Conservation (phyloP, 202 grass and related monocot species). For the Dendrocalamus latiflorus region DNA sequence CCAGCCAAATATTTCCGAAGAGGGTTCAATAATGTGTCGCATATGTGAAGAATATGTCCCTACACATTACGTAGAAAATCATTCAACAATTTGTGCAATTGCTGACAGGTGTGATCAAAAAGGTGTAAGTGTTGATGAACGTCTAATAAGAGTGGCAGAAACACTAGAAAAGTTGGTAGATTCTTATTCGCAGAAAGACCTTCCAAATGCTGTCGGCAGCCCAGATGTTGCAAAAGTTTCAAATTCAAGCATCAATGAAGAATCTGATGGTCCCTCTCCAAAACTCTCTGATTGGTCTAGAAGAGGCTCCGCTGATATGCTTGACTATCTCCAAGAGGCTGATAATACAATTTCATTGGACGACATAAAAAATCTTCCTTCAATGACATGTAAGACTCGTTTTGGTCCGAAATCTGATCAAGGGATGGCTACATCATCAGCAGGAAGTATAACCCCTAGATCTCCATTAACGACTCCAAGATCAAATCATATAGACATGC, state of each 20-base stretch:
- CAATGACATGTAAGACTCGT: slow-evolving; percentile 95
- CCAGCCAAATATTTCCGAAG: slow-evolving; percentile 91
- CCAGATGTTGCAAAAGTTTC: slow-evolving; percentile 69
- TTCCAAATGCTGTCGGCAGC: slow-evolving; percentile 43
- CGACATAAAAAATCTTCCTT: slow-evolving; percentile 81
- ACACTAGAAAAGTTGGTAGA: slow-evolving; percentile 86
- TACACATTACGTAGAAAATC: slow-evolving; percentile 87
- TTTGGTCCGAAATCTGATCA: slow-evolving; percentile 96
- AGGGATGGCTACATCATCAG: slow-evolving; percentile 94
- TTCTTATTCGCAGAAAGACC: slow-evolving; percentile 76
- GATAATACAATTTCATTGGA: slow-evolving; percentile 81
- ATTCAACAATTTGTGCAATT: slow-evolving; percentile 84
- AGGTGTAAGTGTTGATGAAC: slow-evolving; percentile 90
- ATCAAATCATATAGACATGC: slow-evolving; percentile 85
- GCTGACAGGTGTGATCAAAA: slow-evolving; percentile 97
- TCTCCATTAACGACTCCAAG: slow-evolving; percentile 90
- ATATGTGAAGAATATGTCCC: slow-evolving; percentile 99
- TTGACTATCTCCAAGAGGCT: slow-evolving; percentile 81
- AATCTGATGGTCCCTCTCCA: slow-evolving; percentile 82
- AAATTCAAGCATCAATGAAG: slow-evolving; percentile 83
- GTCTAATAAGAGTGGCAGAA: slow-evolving; percentile 83
- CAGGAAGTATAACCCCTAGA: slow-evolving; percentile 93
- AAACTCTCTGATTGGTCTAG: slow-evolving; percentile 87
- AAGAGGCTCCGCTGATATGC: slow-evolving; percentile 82
- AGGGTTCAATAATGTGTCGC: slow-evolving; percentile 99